Evolutionary conservation across 495 filamentous ascomycete species (phyloP).

Genomic region (Penicillium malachiteum): DNA sequence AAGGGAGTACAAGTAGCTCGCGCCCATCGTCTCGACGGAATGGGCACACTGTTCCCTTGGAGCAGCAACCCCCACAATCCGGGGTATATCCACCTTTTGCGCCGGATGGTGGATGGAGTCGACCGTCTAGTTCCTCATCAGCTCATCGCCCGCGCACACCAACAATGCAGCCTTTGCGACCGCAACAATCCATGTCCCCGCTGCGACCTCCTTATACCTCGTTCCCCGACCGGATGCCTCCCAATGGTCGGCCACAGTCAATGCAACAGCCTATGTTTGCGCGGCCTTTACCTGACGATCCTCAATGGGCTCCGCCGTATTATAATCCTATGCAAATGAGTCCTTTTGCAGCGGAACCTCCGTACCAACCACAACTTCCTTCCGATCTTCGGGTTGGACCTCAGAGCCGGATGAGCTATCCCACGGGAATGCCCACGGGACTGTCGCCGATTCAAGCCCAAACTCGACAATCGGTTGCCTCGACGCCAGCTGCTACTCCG

Average conservation of each 20-base stretch:
- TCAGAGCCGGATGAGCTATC: slow-evolving; percentile 21
- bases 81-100: slow-evolving; percentile 26
- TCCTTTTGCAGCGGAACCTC: slow-evolving; percentile 29
- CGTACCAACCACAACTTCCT: slow-evolving; percentile 31
- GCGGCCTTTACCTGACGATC: slow-evolving; percentile 46
- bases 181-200: slow-evolving; percentile 31
- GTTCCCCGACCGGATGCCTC: slow-evolving; percentile 29
- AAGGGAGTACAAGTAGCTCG: slow-evolving; percentile 6
- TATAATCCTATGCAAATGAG: slow-evolving; percentile 33
- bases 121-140: slow-evolving; percentile 35
- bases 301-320: slow-evolving; percentile 45
- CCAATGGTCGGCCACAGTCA: slow-evolving; percentile 28
- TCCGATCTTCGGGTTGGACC: slow-evolving; percentile 33
- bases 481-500: slow-evolving; percentile 13
- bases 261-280: slow-evolving; percentile 27
- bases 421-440: slow-evolving; percentile 17
- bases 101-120: slow-evolving; percentile 30
- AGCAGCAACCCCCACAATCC: slow-evolving; percentile 25
- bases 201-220: slow-evolving; percentile 33
- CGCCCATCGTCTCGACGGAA: slow-evolving; percentile 26
- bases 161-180: slow-evolving; percentile 39
- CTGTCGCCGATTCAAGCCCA: slow-evolving; percentile 16
- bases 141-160: slow-evolving; percentile 37
- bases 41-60: slow-evolving; percentile 15
- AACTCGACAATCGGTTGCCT: slow-evolving; percentile 12